These are phyloP conservation scores for Ophryocystis elektroscirrha DNA, from an alignment of 169 alveolate genomes.

Conservation along the genomic window DNA sequence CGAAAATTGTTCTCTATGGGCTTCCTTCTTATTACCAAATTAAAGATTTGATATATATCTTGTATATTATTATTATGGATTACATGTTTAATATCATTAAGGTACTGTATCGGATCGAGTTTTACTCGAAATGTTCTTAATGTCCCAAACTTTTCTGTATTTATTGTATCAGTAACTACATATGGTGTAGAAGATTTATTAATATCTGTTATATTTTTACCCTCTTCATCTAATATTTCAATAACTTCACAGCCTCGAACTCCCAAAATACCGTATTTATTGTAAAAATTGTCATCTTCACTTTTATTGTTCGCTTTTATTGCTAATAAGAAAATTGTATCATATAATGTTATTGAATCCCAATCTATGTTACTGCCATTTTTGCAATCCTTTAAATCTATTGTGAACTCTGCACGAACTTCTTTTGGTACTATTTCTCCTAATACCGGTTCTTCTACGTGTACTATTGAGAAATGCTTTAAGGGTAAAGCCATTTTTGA, in stretches of 20 bases:
- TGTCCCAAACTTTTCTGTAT: neutral
- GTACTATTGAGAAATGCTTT: constrained; percentile 7
- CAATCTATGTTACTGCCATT: constrained; percentile 10
- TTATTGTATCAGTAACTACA: neutral
- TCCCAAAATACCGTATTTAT: constrained; percentile 11
- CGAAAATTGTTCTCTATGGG: constrained; percentile 62
- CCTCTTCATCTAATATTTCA: constrained; percentile 19
- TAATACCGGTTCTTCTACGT: no score
- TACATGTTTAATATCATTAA: constrained; percentile 33
- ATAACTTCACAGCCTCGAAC: constrained; percentile 19
- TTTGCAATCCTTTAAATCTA: neutral
- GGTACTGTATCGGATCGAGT: constrained; percentile 10
- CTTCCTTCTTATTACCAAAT: constrained; percentile 52
- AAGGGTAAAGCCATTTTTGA: constrained; percentile 14
- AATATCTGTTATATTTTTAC: constrained; percentile 9
- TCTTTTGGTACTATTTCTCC: constrained; percentile 22
- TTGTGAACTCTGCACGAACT: constrained; percentile 19
- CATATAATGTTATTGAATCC: constrained; percentile 11
- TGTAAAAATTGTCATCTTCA: constrained; percentile 3
- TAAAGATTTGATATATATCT: constrained; percentile 22
- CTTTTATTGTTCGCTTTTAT: neutral
- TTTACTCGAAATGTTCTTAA: neutral
- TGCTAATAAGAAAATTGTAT: constrained; percentile 6
- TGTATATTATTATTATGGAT: neutral
- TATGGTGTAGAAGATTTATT: neutral